A percentile compares a stretch with the other conserved stretches of the same genome.
Evolutionary conservation across 345 rosid species (phyloP).

Genomic region (Laguncularia racemosa): DNA sequence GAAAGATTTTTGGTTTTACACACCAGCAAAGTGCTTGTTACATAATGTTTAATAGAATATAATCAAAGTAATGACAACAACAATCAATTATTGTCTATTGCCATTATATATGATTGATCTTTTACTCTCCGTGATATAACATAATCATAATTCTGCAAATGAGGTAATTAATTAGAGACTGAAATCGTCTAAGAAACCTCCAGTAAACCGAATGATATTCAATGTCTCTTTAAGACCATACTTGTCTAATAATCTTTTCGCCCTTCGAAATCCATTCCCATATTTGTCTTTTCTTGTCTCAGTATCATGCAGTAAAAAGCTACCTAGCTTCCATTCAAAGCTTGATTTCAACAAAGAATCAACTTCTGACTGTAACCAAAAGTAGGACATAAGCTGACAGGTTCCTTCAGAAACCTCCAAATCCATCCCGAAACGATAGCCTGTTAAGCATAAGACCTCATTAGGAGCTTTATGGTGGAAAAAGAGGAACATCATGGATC

Average conservation of each 20-base stretch:
- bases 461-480: too few species aligned
- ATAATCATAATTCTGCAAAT: too few species aligned
- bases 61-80: too few species aligned
- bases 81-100: too few species aligned
- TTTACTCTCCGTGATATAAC: too few species aligned
- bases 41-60: too few species aligned
- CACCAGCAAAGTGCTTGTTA: too few species aligned
- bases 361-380: constrained; percentile 11
- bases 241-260: neutral
- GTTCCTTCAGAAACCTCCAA: constrained; percentile 9
- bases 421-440: neutral
- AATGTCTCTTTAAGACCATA: constrained; percentile 9
- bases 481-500: too few species aligned
- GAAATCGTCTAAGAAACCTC: constrained; percentile 6
- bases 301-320: neutral
- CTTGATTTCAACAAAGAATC: neutral
- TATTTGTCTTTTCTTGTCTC: neutral
- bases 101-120: too few species aligned
- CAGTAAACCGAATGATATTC: constrained; percentile 5
- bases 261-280: constrained; percentile 10
- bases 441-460: neutral
- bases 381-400: constrained; percentile 10
- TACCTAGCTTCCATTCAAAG: neutral
- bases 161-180: too few species aligned
- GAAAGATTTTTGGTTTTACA: too few species aligned